phyloP scores from a whole-genome alignment of 495 filamentous ascomycete species.

The Haplographium delicatum region DNA sequence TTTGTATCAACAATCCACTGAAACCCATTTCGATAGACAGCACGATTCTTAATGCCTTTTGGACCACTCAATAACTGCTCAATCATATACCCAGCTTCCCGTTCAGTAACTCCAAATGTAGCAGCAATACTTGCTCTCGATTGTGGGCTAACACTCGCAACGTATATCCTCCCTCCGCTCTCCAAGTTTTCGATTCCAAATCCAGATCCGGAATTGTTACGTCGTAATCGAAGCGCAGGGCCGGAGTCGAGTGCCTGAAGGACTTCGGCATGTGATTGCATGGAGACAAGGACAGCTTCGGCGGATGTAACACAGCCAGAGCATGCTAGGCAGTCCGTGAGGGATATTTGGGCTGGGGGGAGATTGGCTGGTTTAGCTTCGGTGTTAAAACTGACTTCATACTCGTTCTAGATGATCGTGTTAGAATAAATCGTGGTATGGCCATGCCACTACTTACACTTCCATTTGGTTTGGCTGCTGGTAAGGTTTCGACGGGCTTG shows the following conservation, averaged over 20 bases:
- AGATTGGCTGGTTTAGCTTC: constrained; percentile 37
- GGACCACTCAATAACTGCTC: constrained; percentile 69
- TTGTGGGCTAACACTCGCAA: constrained; percentile 90
- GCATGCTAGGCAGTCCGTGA: constrained; percentile 96
- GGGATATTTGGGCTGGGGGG: constrained; percentile 76
- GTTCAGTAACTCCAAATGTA: constrained; percentile 65
- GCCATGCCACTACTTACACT: constrained; percentile 1
- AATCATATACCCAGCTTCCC: constrained; percentile 74
- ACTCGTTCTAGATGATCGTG: constrained; percentile 6
- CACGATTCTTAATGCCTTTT: constrained; percentile 61
- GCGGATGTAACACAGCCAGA: constrained; percentile 97
- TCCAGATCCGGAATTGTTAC: constrained; percentile 17
- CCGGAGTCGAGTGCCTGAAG: constrained; percentile 70
- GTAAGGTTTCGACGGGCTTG: constrained; percentile 91
- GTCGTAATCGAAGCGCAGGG: constrained; percentile 41
- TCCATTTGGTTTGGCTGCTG: constrained; percentile 30
- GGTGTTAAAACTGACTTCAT: constrained; percentile 84
- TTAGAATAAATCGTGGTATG: constrained; percentile 1
- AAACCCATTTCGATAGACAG: constrained; percentile 69
- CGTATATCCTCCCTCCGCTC: constrained; percentile 62
- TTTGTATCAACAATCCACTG: constrained; percentile 87
- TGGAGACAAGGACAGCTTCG: constrained; percentile 86
- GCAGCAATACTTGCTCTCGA: constrained; percentile 82
- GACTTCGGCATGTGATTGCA: constrained; percentile 90
- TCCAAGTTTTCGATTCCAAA: constrained; percentile 18